A percentile compares a stretch with the other conserved stretches of the same genome.
Evolutionary conservation across 2,329 filamentous ascomycete genomes (phyloP).

Genomic region (Diplodia scrobiculata): DNA sequence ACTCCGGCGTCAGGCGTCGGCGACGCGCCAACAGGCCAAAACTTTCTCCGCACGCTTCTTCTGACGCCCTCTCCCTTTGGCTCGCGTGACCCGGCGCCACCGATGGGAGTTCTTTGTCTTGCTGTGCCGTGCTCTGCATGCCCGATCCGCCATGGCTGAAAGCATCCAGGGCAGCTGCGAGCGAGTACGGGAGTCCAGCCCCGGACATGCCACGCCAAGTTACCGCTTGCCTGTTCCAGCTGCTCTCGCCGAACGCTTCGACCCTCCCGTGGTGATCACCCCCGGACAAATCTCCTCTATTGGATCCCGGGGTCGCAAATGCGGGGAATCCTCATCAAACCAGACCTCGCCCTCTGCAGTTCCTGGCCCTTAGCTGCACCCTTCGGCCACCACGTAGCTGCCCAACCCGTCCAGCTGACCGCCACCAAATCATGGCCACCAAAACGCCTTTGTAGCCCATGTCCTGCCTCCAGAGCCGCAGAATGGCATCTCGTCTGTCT

Average conservation of each 20-base stretch:
- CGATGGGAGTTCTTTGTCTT: background rate
- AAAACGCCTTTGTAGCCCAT: background rate
- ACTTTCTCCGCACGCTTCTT: background rate
- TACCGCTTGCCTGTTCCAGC: slow-evolving; percentile 11
- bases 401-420: background rate
- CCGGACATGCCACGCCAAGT: slow-evolving; percentile 1
- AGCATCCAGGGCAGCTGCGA: slow-evolving; percentile 9
- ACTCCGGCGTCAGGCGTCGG: too few relatives aligned
- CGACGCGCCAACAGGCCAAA: too few relatives aligned
- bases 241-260: slow-evolving; percentile 11
- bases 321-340: slow-evolving; percentile 26
- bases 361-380: slow-evolving; percentile 1
- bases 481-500: slow-evolving; percentile 4
- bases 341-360: background rate
- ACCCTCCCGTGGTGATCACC: slow-evolving; percentile 9
- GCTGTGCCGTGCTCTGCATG: slow-evolving; percentile 14
- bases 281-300: background rate
- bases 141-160: background rate
- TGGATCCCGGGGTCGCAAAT: slow-evolving; percentile 21
- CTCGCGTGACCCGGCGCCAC: slow-evolving; percentile 17
- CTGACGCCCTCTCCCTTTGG: background rate
- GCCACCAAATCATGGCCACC: background rate
- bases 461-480: background rate
- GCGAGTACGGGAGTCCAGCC: slow-evolving; percentile 14
- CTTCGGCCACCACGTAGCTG: background rate